These are phyloP conservation scores for Claviceps pazoutovae DNA, from an alignment of 2,329 filamentous ascomycete genomes.

Conservation along the genomic window DNA sequence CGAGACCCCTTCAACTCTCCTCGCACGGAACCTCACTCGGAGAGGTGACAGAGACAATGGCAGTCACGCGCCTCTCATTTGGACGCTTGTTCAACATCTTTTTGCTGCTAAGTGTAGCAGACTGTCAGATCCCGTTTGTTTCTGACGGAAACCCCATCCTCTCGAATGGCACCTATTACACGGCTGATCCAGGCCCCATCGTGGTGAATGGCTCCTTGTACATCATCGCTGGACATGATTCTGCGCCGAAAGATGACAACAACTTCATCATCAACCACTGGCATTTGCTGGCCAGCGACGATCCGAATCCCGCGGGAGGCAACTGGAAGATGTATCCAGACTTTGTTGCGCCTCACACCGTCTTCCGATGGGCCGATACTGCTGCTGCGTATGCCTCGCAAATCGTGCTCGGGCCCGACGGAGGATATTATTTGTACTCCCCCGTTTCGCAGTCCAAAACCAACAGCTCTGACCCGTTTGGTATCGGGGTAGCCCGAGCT, in stretches of 20 bases:
- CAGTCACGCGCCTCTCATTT: neutral
- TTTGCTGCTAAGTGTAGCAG: neutral
- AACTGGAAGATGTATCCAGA: neutral
- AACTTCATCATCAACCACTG: neutral
- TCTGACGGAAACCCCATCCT: slow-evolving; percentile 1
- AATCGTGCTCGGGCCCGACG: neutral
- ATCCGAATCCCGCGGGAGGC: neutral
- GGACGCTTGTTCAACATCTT: neutral
- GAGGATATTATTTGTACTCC: neutral
- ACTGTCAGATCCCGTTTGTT: neutral
- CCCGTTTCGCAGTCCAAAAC: neutral
- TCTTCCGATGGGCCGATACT: neutral
- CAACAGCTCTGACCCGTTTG: neutral
- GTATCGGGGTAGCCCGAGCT: neutral
- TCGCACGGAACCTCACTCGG: neutral
- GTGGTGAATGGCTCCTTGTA: neutral
- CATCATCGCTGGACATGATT: neutral
- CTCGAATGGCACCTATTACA: neutral
- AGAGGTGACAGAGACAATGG: neutral
- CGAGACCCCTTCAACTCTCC: neutral
- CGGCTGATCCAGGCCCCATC: neutral
- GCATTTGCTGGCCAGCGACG: neutral
- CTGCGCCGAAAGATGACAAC: neutral
- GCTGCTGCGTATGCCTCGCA: neutral
- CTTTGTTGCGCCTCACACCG: neutral